Percentiles rank a stretch among this genome's conserved stretches.
Conservation (phyloP, 352 stramenopile genomes). For the Globisporangium spinosum region DNA sequence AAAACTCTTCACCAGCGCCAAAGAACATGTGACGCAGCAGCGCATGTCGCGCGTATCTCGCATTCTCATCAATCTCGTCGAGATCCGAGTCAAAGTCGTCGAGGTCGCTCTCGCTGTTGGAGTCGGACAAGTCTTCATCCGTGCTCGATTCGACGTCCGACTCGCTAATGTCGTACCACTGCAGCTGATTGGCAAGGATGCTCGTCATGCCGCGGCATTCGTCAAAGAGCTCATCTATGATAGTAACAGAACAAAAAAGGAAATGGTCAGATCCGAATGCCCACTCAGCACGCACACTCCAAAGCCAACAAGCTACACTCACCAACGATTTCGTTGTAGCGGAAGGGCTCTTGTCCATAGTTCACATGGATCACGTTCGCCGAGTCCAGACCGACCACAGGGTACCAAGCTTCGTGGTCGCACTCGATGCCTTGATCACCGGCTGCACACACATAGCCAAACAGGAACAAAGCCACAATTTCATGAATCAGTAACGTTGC, state of each 20-base stretch:
- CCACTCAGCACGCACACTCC: not conserved
- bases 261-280: not conserved
- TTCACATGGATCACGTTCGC: constrained; percentile 77
- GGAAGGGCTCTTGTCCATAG: constrained; percentile 75
- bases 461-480: not conserved
- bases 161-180: constrained; percentile 57
- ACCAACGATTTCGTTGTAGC: constrained; percentile 44
- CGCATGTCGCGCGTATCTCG: not conserved
- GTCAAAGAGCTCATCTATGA: constrained; percentile 48
- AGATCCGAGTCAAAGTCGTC: not conserved
- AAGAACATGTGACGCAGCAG: constrained; percentile 12
- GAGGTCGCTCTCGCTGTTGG: not conserved
- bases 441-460: constrained; percentile 1
- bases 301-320: constrained; percentile 9
- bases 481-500: not conserved
- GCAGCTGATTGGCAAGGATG: constrained; percentile 27
- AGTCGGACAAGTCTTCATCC: constrained; percentile 1
- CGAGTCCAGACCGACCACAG: constrained; percentile 80
- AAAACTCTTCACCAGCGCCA: not conserved
- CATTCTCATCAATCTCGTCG: constrained; percentile 9
- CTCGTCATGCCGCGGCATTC: constrained; percentile 31
- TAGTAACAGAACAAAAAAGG: not conserved
- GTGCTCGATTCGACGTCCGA: constrained; percentile 26
- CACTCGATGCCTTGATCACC: constrained; percentile 40
- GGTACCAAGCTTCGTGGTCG: constrained; percentile 53